These are phyloP conservation scores for Bathelium albidoporum DNA, from an alignment of 495 filamentous ascomycete genomes.

Conservation along the genomic window DNA sequence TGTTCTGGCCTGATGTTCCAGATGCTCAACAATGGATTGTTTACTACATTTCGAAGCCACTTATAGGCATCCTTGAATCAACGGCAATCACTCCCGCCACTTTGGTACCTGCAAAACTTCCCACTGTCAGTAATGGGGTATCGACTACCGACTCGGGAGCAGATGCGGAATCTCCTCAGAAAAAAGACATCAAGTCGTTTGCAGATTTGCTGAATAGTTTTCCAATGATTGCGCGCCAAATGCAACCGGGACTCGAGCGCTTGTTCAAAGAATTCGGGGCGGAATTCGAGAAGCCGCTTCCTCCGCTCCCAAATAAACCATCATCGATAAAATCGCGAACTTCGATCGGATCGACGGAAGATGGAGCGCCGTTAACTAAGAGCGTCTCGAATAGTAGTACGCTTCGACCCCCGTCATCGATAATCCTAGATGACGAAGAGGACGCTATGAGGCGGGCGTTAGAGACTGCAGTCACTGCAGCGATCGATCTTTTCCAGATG, in stretches of 20 bases:
- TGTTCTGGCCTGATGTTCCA: constrained; percentile 77
- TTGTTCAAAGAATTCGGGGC: constrained; percentile 82
- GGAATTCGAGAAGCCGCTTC: constrained; percentile 74
- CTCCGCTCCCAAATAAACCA: constrained; percentile 36
- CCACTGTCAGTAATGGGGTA: constrained; percentile 15
- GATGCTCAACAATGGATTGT: constrained; percentile 89
- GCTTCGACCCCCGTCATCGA: constrained; percentile 16
- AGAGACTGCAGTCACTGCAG: constrained; percentile 84
- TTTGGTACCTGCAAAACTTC: constrained; percentile 19
- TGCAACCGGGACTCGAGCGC: constrained; percentile 85
- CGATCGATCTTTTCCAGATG: constrained; percentile 88
- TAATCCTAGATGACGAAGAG: constrained; percentile 69
- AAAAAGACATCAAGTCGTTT: constrained; percentile 86
- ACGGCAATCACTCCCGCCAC: constrained; percentile 33
- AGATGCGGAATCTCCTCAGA: constrained; percentile 38
- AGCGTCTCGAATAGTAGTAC: constrained; percentile 27
- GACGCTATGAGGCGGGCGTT: constrained; percentile 73
- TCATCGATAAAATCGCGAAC: constrained; percentile 16
- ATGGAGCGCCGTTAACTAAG: constrained; percentile 22
- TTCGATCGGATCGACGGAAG: constrained; percentile 18
- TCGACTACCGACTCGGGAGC: constrained; percentile 15
- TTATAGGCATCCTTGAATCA: constrained; percentile 74
- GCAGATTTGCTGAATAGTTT: constrained; percentile 85
- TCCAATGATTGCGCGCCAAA: constrained; percentile 92
- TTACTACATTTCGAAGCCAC: constrained; percentile 90